Conservation (phyloP, 2,329 filamentous ascomycete genomes). For the Colletotrichum spinosum region DNA sequence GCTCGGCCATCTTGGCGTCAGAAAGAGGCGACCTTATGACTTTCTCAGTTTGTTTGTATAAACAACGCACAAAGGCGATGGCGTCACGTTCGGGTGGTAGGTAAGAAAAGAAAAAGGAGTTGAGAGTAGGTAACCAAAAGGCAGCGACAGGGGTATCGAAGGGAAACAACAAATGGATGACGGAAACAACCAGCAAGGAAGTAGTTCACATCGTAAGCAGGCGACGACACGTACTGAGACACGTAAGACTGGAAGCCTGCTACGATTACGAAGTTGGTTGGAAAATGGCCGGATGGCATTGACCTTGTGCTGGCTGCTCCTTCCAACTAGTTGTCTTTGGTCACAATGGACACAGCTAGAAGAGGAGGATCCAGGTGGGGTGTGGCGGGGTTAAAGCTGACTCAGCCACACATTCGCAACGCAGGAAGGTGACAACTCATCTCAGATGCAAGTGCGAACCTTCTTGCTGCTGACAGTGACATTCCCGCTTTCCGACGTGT, state of each 20-base stretch:
- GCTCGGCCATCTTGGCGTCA: slow-evolving; percentile 50
- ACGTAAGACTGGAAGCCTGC: slow-evolving; percentile 34
- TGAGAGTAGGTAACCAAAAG: not conserved
- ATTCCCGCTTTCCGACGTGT: slow-evolving; percentile 6
- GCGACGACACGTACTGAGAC: slow-evolving; percentile 31
- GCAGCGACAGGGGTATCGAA: slow-evolving; percentile 12
- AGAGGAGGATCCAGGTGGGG: slow-evolving; percentile 16
- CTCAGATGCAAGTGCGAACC: not conserved
- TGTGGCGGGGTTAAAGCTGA: slow-evolving; percentile 22
- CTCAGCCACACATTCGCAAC: slow-evolving; percentile 5
- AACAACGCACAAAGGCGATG: not conserved
- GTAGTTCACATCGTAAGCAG: slow-evolving; percentile 23
- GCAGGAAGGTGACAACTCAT: not conserved
- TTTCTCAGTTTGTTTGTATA: not conserved
- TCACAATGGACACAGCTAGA: too few relatives aligned
- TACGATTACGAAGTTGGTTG: slow-evolving; percentile 12
- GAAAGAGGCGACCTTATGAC: not conserved
- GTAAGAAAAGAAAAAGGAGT: not conserved
- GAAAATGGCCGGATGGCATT: slow-evolving; percentile 11
- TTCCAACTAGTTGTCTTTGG: too few relatives aligned
- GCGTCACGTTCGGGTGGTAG: not conserved
- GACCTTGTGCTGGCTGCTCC: not conserved
- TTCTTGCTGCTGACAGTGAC: not conserved
- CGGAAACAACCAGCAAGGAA: slow-evolving; percentile 7
- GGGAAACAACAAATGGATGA: not conserved